These are phyloP conservation scores for Haplographium delicatum DNA, from an alignment of 495 filamentous ascomycete species.

Conservation along the genomic window DNA sequence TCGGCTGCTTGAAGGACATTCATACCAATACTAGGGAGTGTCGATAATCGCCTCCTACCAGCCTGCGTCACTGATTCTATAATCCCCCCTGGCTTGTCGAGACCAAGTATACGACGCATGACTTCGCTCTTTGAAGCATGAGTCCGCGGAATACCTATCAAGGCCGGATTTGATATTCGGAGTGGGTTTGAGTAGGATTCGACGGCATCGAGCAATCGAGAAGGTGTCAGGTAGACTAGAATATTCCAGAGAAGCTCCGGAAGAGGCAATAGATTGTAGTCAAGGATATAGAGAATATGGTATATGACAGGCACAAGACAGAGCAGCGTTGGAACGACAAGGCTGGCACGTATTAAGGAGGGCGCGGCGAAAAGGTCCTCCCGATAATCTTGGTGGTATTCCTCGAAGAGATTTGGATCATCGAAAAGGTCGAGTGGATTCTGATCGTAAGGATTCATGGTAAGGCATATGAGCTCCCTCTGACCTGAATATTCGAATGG, in stretches of 20 bases:
- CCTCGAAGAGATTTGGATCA: constrained; percentile 17
- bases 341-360: background rate
- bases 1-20: constrained; percentile 2
- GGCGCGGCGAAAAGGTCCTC: constrained; percentile 4
- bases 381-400: constrained; percentile 27
- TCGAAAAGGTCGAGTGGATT: constrained; percentile 17
- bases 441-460: constrained; percentile 20
- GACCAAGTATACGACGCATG: constrained; percentile 60
- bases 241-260: constrained; percentile 56
- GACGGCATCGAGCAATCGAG: constrained; percentile 52
- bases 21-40: constrained; percentile 21
- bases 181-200: constrained; percentile 34
- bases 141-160: constrained; percentile 23
- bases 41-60: constrained; percentile 21
- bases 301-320: constrained; percentile 39
- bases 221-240: constrained; percentile 56
- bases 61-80: constrained; percentile 24
- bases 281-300: constrained; percentile 31
- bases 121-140: constrained; percentile 62
- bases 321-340: constrained; percentile 34
- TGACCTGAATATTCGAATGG: background rate
- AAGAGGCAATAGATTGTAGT: constrained; percentile 30
- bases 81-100: constrained; percentile 45
- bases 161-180: constrained; percentile 21
- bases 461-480: constrained; percentile 22